Evolutionary conservation across 2,329 filamentous ascomycete genomes (phyloP).

Genomic region (Pseudogymnoascus verrucosus): DNA sequence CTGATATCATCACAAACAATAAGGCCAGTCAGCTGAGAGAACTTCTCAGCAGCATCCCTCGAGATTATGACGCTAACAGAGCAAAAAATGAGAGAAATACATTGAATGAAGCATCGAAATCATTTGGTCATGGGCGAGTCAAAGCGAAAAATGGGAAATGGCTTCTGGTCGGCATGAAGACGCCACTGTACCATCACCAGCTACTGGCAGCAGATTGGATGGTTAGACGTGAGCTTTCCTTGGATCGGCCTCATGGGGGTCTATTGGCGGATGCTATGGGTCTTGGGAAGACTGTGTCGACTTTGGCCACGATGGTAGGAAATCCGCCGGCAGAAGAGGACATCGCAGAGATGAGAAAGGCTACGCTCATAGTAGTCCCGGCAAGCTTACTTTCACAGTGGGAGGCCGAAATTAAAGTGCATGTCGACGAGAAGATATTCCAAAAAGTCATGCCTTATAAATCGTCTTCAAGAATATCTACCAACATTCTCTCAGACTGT

Average conservation of each 20-base stretch:
- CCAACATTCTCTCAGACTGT: conserved; percentile 14
- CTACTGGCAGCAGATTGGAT: conserved; percentile 46
- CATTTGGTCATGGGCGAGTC: conserved; percentile 33
- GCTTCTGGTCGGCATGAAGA: conserved; percentile 40
- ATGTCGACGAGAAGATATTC: conserved; percentile 16
- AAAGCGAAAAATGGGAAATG: conserved; percentile 31
- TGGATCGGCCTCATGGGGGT: conserved; percentile 38
- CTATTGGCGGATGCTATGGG: conserved; percentile 57
- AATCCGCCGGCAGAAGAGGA: conserved; percentile 36
- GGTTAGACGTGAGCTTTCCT: conserved; percentile 39
- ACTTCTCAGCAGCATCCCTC: conserved; percentile 22
- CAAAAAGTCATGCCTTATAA: conserved; percentile 22
- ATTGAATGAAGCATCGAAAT: conserved; percentile 32
- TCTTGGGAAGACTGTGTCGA: conserved; percentile 54
- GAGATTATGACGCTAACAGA: conserved; percentile 11
- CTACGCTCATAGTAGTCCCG: conserved; percentile 26
- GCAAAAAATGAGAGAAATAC: conserved; percentile 28
- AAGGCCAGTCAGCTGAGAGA: conserved; percentile 22
- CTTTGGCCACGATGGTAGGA: conserved; percentile 29
- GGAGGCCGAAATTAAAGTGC: conserved; percentile 22
- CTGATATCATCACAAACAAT: conserved; percentile 14
- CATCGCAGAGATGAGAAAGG: conserved; percentile 13
- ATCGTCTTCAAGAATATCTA: conserved; percentile 3
- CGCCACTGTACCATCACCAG: conserved; percentile 41
- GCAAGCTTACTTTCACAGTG: conserved; percentile 24